phyloP scores from a whole-genome alignment of 2,329 filamentous ascomycete species.

The Blastomyces parvus region DNA sequence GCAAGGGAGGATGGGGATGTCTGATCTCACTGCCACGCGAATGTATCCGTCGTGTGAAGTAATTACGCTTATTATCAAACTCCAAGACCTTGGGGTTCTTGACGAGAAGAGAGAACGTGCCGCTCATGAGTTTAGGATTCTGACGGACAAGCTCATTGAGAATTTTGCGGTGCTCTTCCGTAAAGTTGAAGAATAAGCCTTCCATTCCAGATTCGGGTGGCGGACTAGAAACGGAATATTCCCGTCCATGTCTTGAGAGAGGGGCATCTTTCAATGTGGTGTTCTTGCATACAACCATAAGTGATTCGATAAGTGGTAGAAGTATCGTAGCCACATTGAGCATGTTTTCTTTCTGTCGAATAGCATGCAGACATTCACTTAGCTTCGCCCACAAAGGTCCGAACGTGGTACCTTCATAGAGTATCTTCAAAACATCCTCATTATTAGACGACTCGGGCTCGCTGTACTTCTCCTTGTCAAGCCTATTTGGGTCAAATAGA shows the following conservation, averaged over 20 bases:
- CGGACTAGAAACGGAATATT: constrained; percentile 65
- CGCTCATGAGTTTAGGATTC: constrained; percentile 97
- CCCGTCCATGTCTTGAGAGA: constrained; percentile 46
- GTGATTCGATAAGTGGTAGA: constrained; percentile 82
- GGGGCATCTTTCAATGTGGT: constrained; percentile 66
- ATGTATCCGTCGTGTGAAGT: constrained; percentile 92
- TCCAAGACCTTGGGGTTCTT: constrained; percentile 98
- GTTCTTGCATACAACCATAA: constrained; percentile 99
- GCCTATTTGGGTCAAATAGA: constrained; percentile 72
- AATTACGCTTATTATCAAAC: constrained; percentile 99
- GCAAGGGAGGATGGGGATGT: constrained; percentile 64
- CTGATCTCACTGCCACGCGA: constrained; percentile 60
- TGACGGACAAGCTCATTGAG: constrained; percentile 95
- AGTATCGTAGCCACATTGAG: constrained; percentile 95
- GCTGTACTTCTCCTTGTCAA: constrained; percentile 43
- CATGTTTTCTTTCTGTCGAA: constrained; percentile 87
- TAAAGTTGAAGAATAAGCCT: constrained; percentile 91
- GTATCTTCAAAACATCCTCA: constrained; percentile 71
- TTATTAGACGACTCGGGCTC: constrained; percentile 55
- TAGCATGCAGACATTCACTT: constrained; percentile 76
- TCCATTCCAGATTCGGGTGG: constrained; percentile 74
- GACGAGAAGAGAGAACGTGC: constrained; percentile 87
- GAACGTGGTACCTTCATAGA: constrained; percentile 89
- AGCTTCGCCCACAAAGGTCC: constrained; percentile 85
- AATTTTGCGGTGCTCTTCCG: constrained; percentile 93